Percentiles rank a stretch among this genome's conserved stretches.
Conservation (phyloP, 805 yeast species). For the Metschnikowia drakensbergensis region DNA sequence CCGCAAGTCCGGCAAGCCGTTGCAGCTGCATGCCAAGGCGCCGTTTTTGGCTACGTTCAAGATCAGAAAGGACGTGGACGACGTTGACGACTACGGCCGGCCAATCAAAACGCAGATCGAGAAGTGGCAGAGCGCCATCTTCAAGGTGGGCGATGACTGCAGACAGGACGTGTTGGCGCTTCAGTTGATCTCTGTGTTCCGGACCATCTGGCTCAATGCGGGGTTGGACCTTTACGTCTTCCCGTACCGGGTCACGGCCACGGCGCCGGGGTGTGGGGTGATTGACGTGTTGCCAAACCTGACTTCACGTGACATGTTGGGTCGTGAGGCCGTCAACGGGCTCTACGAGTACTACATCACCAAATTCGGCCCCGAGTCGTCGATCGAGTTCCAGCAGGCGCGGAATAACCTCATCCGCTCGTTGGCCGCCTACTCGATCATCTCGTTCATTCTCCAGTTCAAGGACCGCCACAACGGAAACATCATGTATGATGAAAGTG, state of each 20-base stretch:
- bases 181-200: conserved; percentile 86
- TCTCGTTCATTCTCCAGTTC: conserved; percentile 85
- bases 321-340: conserved; percentile 98
- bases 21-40: conserved; percentile 98
- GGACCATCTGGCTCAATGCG: conserved; percentile 81
- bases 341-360: conserved; percentile 86
- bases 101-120: conserved; percentile 44
- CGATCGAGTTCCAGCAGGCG: conserved; percentile 86
- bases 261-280: conserved; percentile 99
- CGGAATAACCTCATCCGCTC: conserved; percentile 91
- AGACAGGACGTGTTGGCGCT: conserved; percentile 94
- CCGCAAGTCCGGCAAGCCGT: conserved; percentile 86
- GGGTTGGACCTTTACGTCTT: conserved; percentile 89
- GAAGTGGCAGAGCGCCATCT: conserved; percentile 91
- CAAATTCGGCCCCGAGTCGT: conserved; percentile 91
- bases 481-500: conserved; percentile 92
- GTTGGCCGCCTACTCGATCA: conserved; percentile 89
- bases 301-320: conserved; percentile 95
- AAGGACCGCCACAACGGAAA: conserved; percentile 99
- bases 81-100: conserved; percentile 39
- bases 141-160: conserved; percentile 98
- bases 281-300: conserved; percentile 96
- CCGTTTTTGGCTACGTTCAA: conserved; percentile 97
- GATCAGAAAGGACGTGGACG: conserved; percentile 57
- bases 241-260: conserved; percentile 95